Evolutionary conservation across 2,329 filamentous ascomycete genomes (phyloP).

Genomic region (Diaporthe sp.): DNA sequence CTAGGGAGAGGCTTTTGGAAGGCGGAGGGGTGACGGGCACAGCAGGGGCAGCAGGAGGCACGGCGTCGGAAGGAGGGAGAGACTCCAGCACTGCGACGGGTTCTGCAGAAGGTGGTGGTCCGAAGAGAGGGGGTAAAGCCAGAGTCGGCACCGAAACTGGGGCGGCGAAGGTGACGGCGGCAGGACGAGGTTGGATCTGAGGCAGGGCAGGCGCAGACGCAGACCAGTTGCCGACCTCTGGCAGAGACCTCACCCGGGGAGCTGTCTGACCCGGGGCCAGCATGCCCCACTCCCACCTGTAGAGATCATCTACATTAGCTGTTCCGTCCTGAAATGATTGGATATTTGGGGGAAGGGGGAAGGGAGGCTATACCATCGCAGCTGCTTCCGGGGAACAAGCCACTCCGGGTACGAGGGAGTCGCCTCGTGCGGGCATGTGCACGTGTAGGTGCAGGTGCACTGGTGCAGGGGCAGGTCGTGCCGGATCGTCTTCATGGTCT

Average conservation of each 20-base stretch:
- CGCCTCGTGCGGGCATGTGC: background rate
- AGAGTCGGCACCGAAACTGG: background rate
- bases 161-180: no score
- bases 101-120: background rate
- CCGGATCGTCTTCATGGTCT: slow-evolving; percentile 1
- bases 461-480: background rate
- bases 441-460: background rate
- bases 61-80: background rate
- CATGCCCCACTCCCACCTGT: slow-evolving; percentile 3
- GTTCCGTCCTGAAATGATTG: background rate
- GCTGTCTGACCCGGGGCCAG: background rate
- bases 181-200: background rate
- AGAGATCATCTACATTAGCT: background rate
- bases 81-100: background rate
- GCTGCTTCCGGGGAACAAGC: slow-evolving; percentile 11
- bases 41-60: background rate
- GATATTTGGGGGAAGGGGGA: background rate
- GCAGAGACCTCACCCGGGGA: background rate
- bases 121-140: background rate
- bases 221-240: background rate
- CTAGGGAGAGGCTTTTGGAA: background rate
- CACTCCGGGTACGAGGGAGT: background rate
- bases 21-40: background rate
- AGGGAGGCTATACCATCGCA: background rate
- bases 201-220: background rate